Conservation (phyloP, 768 basidiomycete genomes). For the Coprinopsis cinerea region DNA sequence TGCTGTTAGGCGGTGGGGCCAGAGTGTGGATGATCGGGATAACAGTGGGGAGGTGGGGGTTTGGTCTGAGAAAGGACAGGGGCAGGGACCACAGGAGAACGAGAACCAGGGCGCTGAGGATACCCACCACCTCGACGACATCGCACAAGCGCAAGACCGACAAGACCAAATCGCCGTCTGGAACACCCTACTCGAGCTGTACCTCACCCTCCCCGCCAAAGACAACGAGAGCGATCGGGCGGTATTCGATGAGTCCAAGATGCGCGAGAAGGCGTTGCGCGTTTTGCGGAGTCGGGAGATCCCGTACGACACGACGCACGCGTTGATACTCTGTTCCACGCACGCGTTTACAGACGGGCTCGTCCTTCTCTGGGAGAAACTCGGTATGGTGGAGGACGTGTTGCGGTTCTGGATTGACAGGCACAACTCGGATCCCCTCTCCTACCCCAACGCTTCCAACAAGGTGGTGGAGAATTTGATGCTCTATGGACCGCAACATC, state of each 20-base stretch:
- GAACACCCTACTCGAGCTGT: slow-evolving; percentile 94
- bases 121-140: slow-evolving; percentile 25
- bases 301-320: slow-evolving; percentile 87
- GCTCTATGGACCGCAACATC: slow-evolving; percentile 64
- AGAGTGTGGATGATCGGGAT: slow-evolving; percentile 54
- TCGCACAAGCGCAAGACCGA: slow-evolving; percentile 34
- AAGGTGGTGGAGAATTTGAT: slow-evolving; percentile 71
- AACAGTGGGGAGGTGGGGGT: too few species aligned
- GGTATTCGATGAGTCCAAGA: slow-evolving; percentile 26
- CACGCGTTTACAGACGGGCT: slow-evolving; percentile 77
- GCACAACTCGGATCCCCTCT: slow-evolving; percentile 39
- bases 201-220: slow-evolving; percentile 53
- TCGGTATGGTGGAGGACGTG: slow-evolving; percentile 96
- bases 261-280: slow-evolving; percentile 64
- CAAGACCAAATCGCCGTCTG: slow-evolving; percentile 81
- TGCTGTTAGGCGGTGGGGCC: slow-evolving; percentile 73
- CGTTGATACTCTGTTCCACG: slow-evolving; percentile 90
- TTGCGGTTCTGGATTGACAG: slow-evolving; percentile 89
- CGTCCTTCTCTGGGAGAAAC: slow-evolving; percentile 85
- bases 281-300: slow-evolving; percentile 54
- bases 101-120: too few species aligned
- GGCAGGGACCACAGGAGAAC: too few species aligned
- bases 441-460: slow-evolving; percentile 30
- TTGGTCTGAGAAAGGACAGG: too few species aligned
- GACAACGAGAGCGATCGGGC: slow-evolving; percentile 16